These are phyloP conservation scores for Sarocladium kiliense DNA, from an alignment of 2,329 filamentous ascomycete species.

Conservation along the genomic window DNA sequence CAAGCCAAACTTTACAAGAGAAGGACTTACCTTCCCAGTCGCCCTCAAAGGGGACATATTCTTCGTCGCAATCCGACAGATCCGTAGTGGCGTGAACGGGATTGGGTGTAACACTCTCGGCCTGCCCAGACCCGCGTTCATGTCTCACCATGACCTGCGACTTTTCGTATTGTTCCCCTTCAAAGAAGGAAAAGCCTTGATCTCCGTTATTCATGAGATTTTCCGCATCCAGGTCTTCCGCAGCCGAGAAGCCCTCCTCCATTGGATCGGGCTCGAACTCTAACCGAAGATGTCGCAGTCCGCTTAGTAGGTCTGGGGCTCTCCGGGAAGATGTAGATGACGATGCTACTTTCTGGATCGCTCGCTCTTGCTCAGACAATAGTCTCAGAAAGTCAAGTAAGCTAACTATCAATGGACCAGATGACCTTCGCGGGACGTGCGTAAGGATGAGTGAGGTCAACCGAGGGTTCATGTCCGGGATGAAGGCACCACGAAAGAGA, in stretches of 20 bases:
- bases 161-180: conserved; percentile 17
- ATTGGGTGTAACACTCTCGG: conserved; percentile 11
- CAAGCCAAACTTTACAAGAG: conserved; percentile 40
- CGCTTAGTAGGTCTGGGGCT: conserved; percentile 38
- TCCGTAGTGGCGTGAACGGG: neutral
- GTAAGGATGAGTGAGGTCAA: conserved; percentile 49
- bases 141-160: neutral
- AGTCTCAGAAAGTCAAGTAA: conserved; percentile 42
- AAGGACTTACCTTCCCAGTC: conserved; percentile 22
- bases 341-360: conserved; percentile 28
- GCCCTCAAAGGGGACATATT: conserved; percentile 19
- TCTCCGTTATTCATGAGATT: conserved; percentile 35
- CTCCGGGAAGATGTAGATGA: conserved; percentile 23
- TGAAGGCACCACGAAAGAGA: conserved; percentile 42
- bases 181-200: conserved; percentile 41
- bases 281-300: conserved; percentile 48
- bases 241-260: conserved; percentile 27
- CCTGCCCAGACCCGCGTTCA: neutral
- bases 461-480: conserved; percentile 53
- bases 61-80: conserved; percentile 13
- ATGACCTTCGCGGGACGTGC: conserved; percentile 47
- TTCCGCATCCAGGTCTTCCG: conserved; percentile 34
- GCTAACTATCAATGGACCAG: conserved; percentile 42
- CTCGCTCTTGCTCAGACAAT: conserved; percentile 43
- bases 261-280: conserved; percentile 45